phyloP scores from a whole-genome alignment of 805 yeast species.

The Candida patagonica region DNA sequence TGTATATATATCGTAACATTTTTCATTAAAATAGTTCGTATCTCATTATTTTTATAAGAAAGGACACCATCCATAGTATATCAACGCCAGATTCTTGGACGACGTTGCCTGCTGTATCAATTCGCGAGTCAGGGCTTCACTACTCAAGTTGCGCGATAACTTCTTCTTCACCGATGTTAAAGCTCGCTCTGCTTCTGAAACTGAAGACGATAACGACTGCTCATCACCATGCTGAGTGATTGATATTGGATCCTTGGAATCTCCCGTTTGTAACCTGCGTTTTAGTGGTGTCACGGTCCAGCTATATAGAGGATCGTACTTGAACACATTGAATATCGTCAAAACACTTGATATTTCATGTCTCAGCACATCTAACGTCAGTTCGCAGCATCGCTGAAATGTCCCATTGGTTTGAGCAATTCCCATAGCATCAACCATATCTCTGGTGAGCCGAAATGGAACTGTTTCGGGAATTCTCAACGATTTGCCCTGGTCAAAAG shows the following conservation, averaged over 20 bases:
- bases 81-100: slow-evolving; percentile 54
- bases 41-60: slow-evolving; percentile 19
- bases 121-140: slow-evolving; percentile 78
- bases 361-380: slow-evolving; percentile 59
- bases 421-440: slow-evolving; percentile 90
- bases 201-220: slow-evolving; percentile 25
- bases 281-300: slow-evolving; percentile 38
- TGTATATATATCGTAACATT: too few species aligned
- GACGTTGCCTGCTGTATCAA: slow-evolving; percentile 69
- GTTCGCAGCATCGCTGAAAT: slow-evolving; percentile 64
- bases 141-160: slow-evolving; percentile 61
- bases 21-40: slow-evolving; percentile 1
- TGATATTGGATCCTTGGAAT: slow-evolving; percentile 60
- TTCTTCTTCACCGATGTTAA: slow-evolving; percentile 64
- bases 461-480: slow-evolving; percentile 86
- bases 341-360: slow-evolving; percentile 57
- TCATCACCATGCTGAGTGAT: slow-evolving; percentile 40
- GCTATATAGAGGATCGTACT: slow-evolving; percentile 87
- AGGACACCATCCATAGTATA: slow-evolving; percentile 51
- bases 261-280: slow-evolving; percentile 52
- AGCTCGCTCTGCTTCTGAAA: slow-evolving; percentile 74
- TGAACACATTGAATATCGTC: slow-evolving; percentile 74
- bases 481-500: slow-evolving; percentile 86
- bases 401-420: slow-evolving; percentile 74
- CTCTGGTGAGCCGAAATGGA: slow-evolving; percentile 86